Evolutionary conservation across 768 basidiomycete genomes (phyloP).

Genomic region (Obba rivulosa): DNA sequence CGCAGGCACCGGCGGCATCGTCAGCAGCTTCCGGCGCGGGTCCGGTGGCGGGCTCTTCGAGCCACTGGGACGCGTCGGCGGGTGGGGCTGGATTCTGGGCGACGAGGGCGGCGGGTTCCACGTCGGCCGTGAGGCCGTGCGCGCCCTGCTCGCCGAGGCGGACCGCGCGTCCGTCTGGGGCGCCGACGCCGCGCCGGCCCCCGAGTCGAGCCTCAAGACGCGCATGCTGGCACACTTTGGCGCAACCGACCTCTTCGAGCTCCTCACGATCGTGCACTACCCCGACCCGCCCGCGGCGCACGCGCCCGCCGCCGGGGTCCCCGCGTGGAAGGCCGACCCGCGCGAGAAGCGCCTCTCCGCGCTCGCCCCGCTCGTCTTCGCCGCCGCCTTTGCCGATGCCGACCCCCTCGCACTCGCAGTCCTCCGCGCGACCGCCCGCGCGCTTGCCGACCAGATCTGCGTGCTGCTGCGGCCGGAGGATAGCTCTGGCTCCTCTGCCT

Average conservation of each 20-base stretch:
- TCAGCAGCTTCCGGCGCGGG: constrained; percentile 48
- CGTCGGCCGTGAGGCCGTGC: constrained; percentile 71
- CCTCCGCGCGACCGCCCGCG: constrained; percentile 43
- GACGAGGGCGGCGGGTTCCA: constrained; percentile 83
- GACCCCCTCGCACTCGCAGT: constrained; percentile 64
- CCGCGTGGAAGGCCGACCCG: constrained; percentile 12
- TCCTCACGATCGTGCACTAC: constrained; percentile 59
- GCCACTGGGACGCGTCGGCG: constrained; percentile 59
- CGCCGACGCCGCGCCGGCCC: constrained; percentile 3
- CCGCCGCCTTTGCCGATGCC: constrained; percentile 61
- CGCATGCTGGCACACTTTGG: constrained; percentile 53
- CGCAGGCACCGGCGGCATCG: constrained; percentile 77
- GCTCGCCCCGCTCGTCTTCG: constrained; percentile 73
- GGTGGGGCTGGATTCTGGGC: constrained; percentile 82
- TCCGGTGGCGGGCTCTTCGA: constrained; percentile 38
- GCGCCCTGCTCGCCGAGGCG: constrained; percentile 55
- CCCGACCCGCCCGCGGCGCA: constrained; percentile 40
- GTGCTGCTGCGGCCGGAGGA: constrained; percentile 41
- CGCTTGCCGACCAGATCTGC: constrained; percentile 55
- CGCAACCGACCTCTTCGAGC: constrained; percentile 51
- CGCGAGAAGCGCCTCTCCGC: constrained; percentile 74
- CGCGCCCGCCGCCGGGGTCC: constrained; percentile 21
- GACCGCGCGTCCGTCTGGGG: constrained; percentile 41
- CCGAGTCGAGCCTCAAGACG: constrained; percentile 31
- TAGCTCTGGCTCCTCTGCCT: too few species aligned